A percentile compares a stretch with the other conserved stretches of the same genome.
phyloP scores from a whole-genome alignment of 768 basidiomycete species.

The Psilocybe sp. region DNA sequence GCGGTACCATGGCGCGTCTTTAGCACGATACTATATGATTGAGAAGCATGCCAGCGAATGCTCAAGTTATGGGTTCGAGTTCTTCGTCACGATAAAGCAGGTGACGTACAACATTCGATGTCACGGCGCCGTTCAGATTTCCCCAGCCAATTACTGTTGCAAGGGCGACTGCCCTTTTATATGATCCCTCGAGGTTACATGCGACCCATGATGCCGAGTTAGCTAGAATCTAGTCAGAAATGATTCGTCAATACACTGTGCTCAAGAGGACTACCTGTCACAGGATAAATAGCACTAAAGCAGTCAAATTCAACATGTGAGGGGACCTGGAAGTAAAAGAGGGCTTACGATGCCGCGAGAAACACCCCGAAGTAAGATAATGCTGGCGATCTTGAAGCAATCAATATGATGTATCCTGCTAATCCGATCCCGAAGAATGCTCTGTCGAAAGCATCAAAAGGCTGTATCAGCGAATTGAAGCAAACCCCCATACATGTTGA shows the following conservation, averaged over 20 bases:
- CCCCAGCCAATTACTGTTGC: conserved; percentile 70
- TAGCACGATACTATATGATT: conserved; percentile 55
- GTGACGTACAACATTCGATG: conserved; percentile 57
- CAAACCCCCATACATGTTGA: conserved; percentile 54
- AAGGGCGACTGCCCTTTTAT: conserved; percentile 68
- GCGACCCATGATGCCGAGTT: conserved; percentile 58
- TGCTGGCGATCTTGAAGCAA: conserved; percentile 52
- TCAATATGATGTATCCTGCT: conserved; percentile 65
- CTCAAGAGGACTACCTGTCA: not conserved
- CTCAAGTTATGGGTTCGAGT: conserved; percentile 25
- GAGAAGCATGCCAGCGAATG: not conserved
- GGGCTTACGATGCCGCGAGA: conserved; percentile 63
- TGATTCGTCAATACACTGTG: not conserved
- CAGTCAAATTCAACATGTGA: not conserved
- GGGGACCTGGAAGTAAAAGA: not conserved
- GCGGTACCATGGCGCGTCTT: conserved; percentile 64
- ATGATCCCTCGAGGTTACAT: conserved; percentile 70
- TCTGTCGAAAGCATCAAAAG: conserved; percentile 7
- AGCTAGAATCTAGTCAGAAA: conserved; percentile 5
- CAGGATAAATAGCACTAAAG: conserved; percentile 43
- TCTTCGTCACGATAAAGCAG: conserved; percentile 26
- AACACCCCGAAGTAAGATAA: conserved; percentile 74
- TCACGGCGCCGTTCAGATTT: conserved; percentile 68
- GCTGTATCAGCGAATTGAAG: not conserved
- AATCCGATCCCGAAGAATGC: conserved; percentile 30